Base-by-base conservation (phyloP, 1,284 basidiomycete species). In the Fomitopsis schrenkii region DNA sequence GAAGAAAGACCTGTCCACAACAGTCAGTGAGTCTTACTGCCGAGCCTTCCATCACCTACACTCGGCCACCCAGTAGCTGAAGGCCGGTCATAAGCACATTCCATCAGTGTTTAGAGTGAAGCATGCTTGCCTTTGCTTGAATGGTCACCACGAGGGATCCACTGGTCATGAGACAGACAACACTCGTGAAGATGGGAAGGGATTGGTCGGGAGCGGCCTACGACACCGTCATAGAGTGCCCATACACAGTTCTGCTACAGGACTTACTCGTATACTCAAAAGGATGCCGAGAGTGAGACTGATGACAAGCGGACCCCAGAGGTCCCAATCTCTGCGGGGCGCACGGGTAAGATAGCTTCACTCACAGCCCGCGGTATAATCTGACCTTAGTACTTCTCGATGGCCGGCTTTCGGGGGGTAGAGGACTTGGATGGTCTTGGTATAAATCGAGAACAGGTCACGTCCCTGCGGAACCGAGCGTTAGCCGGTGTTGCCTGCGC, bases 291-390 rank as follows among this genome's bases (percentile, higher is more conserved):
- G 81, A 22, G 86, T 77, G 61, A 97, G 80, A 70, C 93, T 96
- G 58, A 97, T 83, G 42, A 97, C 83, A 7, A 97, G 81, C 10
- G 95, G 95, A 1, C 95, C 95, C 95, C 95, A 98, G 41, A 98
- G 81, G 75, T 98, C 95, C 95, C 95, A 98, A 70, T 97, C 95
- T 65, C 93, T 93, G 67, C 33, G 28, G 28, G 22, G 17, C 26
- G 35, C 28, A 35, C 44, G 35, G 35, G 12, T 64, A 53, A 30
- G 53, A 17, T 35, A n/a, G 9, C 30, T 58, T 12, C 56, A 33
- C 19, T 17, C 22, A 15, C 26, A 44, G 38, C 30, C 5, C 28
- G 22, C 15, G 15, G 38, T 12, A 30, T 50, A 54, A 59, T 64
- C 80, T 62, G 57, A 91, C 92, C 83, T 83, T 30, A 95, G 76